Evolutionary conservation across 768 basidiomycete genomes (phyloP), one percentile per base, ranked within the genome.

Genomic region (Imleria badia): DNA sequence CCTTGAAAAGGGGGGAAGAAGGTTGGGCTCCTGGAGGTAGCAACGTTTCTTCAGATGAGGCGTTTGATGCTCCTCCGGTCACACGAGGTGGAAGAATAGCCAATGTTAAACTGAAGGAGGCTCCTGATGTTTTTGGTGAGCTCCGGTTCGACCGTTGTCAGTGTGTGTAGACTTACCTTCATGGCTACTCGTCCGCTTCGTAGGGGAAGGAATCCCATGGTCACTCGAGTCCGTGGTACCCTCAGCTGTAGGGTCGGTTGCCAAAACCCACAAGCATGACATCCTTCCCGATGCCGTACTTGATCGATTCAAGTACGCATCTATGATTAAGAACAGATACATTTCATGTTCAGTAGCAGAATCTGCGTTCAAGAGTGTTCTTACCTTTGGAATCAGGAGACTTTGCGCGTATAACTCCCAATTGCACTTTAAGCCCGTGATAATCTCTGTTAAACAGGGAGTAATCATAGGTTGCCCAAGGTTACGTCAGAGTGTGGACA

Each of bases 351-450:
- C 35, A 46, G 34, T 13, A 15, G 26, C 35, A 9, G 11, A 40
- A 33, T 30, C 1, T 3, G 13, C 22, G 20, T 22, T 34, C 35
- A 22, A 29, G 15, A 19, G n/a, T 11, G 26, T 51, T 30, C 54
- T 29, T 39, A 66, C 66, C 54, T 50, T 42, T 33, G 7, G 13
- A 33, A 6, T 45, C n/a, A 20, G 52, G 8, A 15, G 22, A 14
- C 20, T 40, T 42, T 51, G 71, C 72, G 23, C 77, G 78, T 51
- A 90, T 82, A 3, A 77, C 77, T 13, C 74, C 72, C 19, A 91
- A 86, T 14, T 77, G 75, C 57, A 82, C 86, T 70, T 91, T 90
- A 17, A 92, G 79, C 13, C 79, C 81, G 6, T 80, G 79, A 64
- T 91, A 92, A 66, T 91, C 82, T 66, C 89, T 91, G 59, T 33